Percentiles rank a stretch among this genome's conserved stretches.
Conservation (phyloP, 305 asterid species). For the Solanum hybrid region DNA sequence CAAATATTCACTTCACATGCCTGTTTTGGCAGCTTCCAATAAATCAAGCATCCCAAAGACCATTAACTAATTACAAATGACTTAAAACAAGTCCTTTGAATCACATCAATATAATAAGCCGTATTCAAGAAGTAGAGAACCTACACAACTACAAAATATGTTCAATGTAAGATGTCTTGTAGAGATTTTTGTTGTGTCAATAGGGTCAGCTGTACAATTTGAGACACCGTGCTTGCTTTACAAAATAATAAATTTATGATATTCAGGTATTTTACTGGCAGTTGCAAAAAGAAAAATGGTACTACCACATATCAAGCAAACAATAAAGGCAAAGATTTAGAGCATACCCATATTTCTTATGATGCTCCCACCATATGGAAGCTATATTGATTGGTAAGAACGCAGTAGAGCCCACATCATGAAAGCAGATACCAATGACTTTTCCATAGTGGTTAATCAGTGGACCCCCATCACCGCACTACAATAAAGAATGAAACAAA, state of each 20-base stretch:
- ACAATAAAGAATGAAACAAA: background rate
- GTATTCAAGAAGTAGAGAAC: background rate
- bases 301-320: background rate
- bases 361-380: background rate
- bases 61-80: background rate
- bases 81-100: background rate
- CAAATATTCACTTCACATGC: background rate
- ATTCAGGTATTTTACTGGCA: background rate
- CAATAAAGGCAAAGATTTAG: background rate
- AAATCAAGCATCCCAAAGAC: background rate
- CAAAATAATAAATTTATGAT: background rate
- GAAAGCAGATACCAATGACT: background rate
- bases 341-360: background rate
- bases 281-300: background rate
- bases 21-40: background rate
- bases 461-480: slow-evolving; percentile 1
- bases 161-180: background rate
- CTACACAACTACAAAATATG: background rate
- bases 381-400: background rate
- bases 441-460: background rate
- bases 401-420: background rate
- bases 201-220: background rate
- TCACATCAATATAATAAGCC: background rate
- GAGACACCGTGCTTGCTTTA: background rate
- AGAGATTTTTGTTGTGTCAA: background rate